Base-by-base conservation (phyloP, 768 basidiomycete species). In the Epithele typhae region DNA sequence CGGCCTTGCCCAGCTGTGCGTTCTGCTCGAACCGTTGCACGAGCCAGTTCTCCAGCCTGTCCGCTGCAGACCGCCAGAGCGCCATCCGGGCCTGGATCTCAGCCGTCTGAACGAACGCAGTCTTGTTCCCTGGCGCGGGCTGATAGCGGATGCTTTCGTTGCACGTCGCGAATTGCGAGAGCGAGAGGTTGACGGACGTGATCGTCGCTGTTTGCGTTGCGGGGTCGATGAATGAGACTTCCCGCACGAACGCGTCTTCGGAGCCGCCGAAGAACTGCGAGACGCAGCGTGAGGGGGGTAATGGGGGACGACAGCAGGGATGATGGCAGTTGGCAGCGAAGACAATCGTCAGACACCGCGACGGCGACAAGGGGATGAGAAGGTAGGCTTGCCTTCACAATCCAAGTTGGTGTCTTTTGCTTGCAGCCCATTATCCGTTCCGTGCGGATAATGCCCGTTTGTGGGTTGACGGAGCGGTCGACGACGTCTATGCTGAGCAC, bases 141-240 rank as follows among this genome's bases (percentile, higher is more conserved):
- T 75, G 73, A 63, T 97, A 97, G 46, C 79, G 82, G 67, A 97
- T 93, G 56, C 80, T 81, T 67, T 97, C 94, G 56, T 88, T 82
- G 62, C 91, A 95, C 32, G 86, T 90, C 52, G 91, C 87, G 58
- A 95, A 93, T 68, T 95, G 91, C n/a, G 92, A 92, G 23, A 96
- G 71, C 11, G 89, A 90, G 41, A 97, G 84, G 70, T 97, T 97
- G 67, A 92, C 85, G 23, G 92, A 92, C 27, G 89, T 90, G 53
- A 92, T 87, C 33, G 86, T 86, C 38, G 88, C 86, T 25, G 75
- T 81, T 67, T 87, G 85, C 21, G 76, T 81, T 48, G 79, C 70
- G 1, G 94, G 94, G 66, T 96, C 91, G 30, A 95, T 76, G 61
- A 94, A 95, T 4, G 92, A 91, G 56, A 96, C 85, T 68, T 97